Conservation (phyloP, 306 rosid genomes). For the Lathyrus sativus region DNA sequence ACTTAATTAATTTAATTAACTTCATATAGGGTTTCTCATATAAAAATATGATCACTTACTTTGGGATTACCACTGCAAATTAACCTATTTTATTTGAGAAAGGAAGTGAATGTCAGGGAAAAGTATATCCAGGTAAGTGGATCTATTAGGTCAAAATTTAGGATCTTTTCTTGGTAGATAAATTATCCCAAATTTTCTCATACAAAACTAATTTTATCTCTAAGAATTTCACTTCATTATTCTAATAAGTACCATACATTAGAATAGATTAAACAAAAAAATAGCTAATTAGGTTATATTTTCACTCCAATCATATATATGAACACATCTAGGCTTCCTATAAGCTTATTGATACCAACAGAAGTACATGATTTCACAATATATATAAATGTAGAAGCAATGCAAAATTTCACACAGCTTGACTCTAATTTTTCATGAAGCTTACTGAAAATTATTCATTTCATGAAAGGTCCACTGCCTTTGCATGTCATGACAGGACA, state of each 20-base stretch:
- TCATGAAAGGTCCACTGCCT: slow-evolving; percentile 60
- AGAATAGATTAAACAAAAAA: slow-evolving; percentile 47
- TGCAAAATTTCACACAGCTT: slow-evolving; percentile 32
- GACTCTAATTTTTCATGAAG: slow-evolving; percentile 41
- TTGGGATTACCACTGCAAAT: slow-evolving; percentile 32
- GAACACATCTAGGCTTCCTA: slow-evolving; percentile 67
- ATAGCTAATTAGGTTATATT: slow-evolving; percentile 31
- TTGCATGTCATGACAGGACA: slow-evolving; percentile 58
- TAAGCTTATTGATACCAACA: slow-evolving; percentile 47
- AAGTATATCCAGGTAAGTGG: slow-evolving; percentile 8
- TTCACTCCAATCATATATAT: slow-evolving; percentile 39
- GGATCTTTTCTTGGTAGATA: slow-evolving; percentile 36
- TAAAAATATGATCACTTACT: slow-evolving; percentile 31
- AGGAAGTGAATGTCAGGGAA: slow-evolving; percentile 34
- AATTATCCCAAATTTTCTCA: slow-evolving; percentile 35
- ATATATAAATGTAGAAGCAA: slow-evolving; percentile 40
- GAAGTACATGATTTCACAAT: neutral
- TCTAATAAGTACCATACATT: slow-evolving; percentile 37
- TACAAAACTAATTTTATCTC: slow-evolving; percentile 40
- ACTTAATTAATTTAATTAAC: too few species aligned
- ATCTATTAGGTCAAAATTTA: slow-evolving; percentile 48
- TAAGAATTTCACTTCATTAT: slow-evolving; percentile 40
- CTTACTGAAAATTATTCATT: slow-evolving; percentile 58
- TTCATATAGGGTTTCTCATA: slow-evolving; percentile 30
- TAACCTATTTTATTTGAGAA: slow-evolving; percentile 35